Evolutionary conservation across 176 grass and related monocot genomes (phyloP).

Genomic region (Musa acuminata): DNA sequence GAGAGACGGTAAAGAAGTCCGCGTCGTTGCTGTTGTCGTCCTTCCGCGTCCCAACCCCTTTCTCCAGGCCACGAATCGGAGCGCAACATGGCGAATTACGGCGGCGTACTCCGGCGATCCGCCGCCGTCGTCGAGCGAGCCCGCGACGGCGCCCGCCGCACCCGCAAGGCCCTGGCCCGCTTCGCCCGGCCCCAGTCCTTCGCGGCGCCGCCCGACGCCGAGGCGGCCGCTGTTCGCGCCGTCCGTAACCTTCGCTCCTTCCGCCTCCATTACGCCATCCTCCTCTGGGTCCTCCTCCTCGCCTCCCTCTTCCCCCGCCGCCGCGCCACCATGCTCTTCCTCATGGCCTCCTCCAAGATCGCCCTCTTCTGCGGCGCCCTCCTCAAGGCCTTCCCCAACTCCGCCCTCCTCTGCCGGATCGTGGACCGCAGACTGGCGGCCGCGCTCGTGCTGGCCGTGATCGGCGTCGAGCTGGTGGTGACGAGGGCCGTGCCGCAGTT

Average conservation of each 20-base stretch:
- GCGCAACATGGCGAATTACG: constrained; percentile 21
- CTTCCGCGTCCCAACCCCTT: no score
- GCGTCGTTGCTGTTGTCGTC: no score
- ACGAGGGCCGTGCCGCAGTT: constrained; percentile 52
- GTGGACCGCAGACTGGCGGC: constrained; percentile 55
- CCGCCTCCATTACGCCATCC: constrained; percentile 53
- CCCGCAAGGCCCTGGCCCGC: constrained; percentile 27
- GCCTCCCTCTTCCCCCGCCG: constrained; percentile 46
- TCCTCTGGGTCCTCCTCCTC: constrained; percentile 65
- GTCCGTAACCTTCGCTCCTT: constrained; percentile 66
- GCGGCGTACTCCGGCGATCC: constrained; percentile 50
- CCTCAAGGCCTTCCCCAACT: constrained; percentile 45
- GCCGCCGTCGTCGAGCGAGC: constrained; percentile 34
- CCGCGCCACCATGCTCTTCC: constrained; percentile 59
- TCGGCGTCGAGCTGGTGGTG: constrained; percentile 46
- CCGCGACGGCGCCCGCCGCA: constrained; percentile 33
- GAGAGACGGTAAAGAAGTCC: background rate
- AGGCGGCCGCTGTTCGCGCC: constrained; percentile 62
- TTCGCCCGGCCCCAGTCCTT: constrained; percentile 55
- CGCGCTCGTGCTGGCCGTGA: constrained; percentile 36
- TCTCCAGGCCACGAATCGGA: no score
- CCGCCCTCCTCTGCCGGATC: constrained; percentile 47
- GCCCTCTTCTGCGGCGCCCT: constrained; percentile 58
- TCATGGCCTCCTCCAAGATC: constrained; percentile 73
- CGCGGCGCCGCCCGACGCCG: constrained; percentile 41